Conservation (phyloP, 345 rosid genomes). For the Populus nigra region DNA sequence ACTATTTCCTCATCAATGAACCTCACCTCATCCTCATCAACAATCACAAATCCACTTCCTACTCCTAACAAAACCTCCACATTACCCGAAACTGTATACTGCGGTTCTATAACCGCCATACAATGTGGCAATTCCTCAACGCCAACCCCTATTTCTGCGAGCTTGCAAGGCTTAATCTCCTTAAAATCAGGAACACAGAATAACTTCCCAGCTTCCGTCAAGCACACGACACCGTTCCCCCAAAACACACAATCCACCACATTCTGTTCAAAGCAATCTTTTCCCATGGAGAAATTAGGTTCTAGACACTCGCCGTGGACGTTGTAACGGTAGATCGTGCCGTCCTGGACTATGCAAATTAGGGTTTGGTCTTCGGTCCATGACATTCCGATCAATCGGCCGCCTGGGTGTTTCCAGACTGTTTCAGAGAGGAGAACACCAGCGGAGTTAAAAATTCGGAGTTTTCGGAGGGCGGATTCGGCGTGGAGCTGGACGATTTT, state of each 20-base stretch:
- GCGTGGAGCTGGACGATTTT: constrained; percentile 97
- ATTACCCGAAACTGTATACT: constrained; percentile 79
- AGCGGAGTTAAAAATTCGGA: constrained; percentile 90
- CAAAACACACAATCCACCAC: constrained; percentile 87
- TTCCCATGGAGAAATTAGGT: constrained; percentile 71
- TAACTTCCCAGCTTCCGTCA: constrained; percentile 69
- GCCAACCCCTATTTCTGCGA: constrained; percentile 53
- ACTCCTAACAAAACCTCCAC: constrained; percentile 75
- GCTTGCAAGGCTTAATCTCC: constrained; percentile 50
- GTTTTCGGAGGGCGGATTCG: constrained; percentile 93
- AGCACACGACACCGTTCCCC: constrained; percentile 87
- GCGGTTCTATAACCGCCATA: constrained; percentile 81
- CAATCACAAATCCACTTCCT: constrained; percentile 51
- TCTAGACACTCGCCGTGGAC: constrained; percentile 69
- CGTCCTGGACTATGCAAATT: constrained; percentile 81
- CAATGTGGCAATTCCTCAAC: constrained; percentile 59
- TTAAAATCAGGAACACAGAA: constrained; percentile 72
- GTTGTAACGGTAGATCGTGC: constrained; percentile 80
- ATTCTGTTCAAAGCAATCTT: constrained; percentile 85
- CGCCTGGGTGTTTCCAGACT: constrained; percentile 91
- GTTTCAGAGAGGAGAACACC: constrained; percentile 76
- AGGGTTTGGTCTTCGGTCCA: constrained; percentile 94
- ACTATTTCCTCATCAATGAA: constrained; percentile 44
- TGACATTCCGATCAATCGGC: constrained; percentile 84
- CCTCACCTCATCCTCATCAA: constrained; percentile 84